phyloP scores from a whole-genome alignment of 2,329 filamentous ascomycete genomes.

The Alternaria gansuensis region DNA sequence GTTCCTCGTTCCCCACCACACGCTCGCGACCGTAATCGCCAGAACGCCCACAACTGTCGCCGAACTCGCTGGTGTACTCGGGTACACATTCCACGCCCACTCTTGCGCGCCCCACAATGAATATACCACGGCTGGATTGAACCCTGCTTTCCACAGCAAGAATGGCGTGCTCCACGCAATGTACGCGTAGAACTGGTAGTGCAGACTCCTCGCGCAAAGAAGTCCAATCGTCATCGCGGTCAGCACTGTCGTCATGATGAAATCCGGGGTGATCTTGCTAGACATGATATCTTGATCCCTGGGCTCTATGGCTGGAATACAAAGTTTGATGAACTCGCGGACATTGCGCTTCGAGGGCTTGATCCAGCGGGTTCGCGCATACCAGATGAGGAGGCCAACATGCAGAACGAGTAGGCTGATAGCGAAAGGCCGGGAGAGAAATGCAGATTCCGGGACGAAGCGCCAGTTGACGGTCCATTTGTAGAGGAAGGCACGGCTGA shows the following conservation, averaged over 20 bases:
- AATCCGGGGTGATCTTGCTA: constrained; percentile 71
- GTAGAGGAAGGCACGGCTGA: constrained; percentile 90
- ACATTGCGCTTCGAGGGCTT: constrained; percentile 70
- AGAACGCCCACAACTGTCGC: constrained; percentile 74
- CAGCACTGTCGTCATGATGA: constrained; percentile 79
- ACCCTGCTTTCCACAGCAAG: constrained; percentile 79
- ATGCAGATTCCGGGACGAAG: constrained; percentile 84
- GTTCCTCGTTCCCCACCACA: constrained; percentile 66
- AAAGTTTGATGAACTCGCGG: constrained; percentile 62
- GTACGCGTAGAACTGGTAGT: constrained; percentile 96
- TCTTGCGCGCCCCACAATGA: constrained; percentile 80
- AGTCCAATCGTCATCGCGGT: constrained; percentile 80
- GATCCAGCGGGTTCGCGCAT: constrained; percentile 75
- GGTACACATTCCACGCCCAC: constrained; percentile 93
- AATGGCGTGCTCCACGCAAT: constrained; percentile 89
- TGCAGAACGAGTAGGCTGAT: constrained; percentile 72
- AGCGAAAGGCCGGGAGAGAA: constrained; percentile 77
- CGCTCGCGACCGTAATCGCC: constrained; percentile 69
- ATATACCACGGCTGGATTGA: constrained; percentile 73
- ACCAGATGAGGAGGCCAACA: constrained; percentile 69
- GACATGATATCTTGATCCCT: constrained; percentile 65
- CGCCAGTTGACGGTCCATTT: constrained; percentile 99
- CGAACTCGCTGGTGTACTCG: constrained; percentile 75
- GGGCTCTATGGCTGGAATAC: constrained; percentile 54
- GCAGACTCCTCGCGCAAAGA: constrained; percentile 84